These are phyloP conservation scores for Phytopythium litorale DNA, from an alignment of 352 stramenopile species.

Conservation along the genomic window DNA sequence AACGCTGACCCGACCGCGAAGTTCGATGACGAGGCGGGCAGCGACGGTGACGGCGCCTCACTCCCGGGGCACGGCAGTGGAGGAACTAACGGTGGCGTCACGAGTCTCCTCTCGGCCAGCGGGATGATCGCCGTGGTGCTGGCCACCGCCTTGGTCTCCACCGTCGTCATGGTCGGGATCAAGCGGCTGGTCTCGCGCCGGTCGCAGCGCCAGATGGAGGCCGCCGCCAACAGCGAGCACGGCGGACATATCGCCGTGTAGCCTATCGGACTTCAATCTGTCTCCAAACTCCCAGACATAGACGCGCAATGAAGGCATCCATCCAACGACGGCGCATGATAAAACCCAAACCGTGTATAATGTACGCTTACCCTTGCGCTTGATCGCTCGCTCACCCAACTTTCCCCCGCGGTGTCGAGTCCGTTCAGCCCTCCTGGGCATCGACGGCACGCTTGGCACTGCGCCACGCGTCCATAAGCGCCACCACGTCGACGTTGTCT, in stretches of 20 bases:
- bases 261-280: neutral
- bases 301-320: neutral
- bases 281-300: neutral
- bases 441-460: neutral
- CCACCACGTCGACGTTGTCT: conserved; percentile 11
- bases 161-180: neutral
- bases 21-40: neutral
- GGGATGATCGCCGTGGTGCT: conserved; percentile 2
- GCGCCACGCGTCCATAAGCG: conserved; percentile 9
- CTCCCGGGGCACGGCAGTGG: neutral
- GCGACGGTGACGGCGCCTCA: neutral
- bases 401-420: neutral
- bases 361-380: conserved; percentile 1
- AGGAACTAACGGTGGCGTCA: neutral
- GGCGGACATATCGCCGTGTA: neutral
- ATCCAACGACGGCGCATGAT: neutral
- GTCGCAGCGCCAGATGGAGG: neutral
- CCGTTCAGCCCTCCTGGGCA: neutral
- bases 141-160: neutral
- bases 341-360: neutral
- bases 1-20: neutral
- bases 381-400: neutral
- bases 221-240: neutral
- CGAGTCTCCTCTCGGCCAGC: neutral
- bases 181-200: conserved; percentile 1